These are phyloP conservation scores for Parastagonospora nodorum DNA, from an alignment of 2,329 filamentous ascomycete species.

Conservation along the genomic window DNA sequence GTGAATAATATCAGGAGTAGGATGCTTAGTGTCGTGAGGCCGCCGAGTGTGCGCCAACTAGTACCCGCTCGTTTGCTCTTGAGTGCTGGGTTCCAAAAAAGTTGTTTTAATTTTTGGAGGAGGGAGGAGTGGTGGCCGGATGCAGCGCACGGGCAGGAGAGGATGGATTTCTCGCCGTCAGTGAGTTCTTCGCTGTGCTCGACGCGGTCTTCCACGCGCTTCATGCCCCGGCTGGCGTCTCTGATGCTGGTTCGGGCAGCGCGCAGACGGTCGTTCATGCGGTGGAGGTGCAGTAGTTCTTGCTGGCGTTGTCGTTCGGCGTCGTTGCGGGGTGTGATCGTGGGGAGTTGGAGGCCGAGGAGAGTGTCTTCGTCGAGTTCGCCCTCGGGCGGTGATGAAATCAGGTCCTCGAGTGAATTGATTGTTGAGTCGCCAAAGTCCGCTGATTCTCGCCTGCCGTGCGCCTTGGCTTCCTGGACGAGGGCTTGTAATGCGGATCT, in stretches of 20 bases:
- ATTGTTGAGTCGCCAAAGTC: conserved; percentile 54
- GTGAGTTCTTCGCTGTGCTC: conserved; percentile 36
- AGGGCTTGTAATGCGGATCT: conserved; percentile 48
- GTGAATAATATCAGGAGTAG: conserved; percentile 47
- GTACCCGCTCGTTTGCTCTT: conserved; percentile 19
- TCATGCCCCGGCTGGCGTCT: conserved; percentile 51
- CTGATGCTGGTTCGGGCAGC: conserved; percentile 50
- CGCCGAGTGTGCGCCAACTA: conserved; percentile 27
- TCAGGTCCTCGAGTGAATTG: conserved; percentile 53
- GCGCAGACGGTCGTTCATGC: conserved; percentile 49
- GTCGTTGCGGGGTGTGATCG: conserved; percentile 41
- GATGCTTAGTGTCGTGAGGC: conserved; percentile 49
- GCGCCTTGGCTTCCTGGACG: conserved; percentile 44
- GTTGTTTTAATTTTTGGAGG: conserved; percentile 27
- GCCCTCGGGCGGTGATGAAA: conserved; percentile 32
- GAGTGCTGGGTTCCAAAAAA: conserved; percentile 34
- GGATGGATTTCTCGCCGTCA: conserved; percentile 15
- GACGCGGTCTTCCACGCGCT: conserved; percentile 48
- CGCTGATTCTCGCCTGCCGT: conserved; percentile 21
- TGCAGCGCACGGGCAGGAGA: conserved; percentile 25
- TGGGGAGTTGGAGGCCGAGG: conserved; percentile 34
- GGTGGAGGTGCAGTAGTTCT: conserved; percentile 49
- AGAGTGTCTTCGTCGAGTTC: conserved; percentile 43
- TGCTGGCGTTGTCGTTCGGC: conserved; percentile 50
- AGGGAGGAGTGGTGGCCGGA: conserved; percentile 18